phyloP scores from a whole-genome alignment of 208 protist species.

The Jaenimonas drosophilae region DNA sequence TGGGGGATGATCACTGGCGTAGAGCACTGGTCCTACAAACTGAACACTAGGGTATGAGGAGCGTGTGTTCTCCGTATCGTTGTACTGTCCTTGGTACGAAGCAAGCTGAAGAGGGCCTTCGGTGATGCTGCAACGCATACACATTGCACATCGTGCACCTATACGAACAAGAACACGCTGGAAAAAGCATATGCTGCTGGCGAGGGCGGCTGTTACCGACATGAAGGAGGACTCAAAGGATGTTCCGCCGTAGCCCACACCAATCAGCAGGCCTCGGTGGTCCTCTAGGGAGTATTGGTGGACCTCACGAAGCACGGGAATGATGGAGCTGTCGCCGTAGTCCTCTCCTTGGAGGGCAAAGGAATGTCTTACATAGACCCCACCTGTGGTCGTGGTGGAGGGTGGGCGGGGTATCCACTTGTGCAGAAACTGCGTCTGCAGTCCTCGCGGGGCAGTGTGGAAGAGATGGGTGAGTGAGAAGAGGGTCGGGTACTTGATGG shows the following conservation, averaged over 20 bases:
- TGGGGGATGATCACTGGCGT: slow-evolving; percentile 55
- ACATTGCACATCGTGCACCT: slow-evolving; percentile 38
- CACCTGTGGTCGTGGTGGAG: slow-evolving; percentile 32
- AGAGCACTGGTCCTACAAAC: slow-evolving; percentile 59
- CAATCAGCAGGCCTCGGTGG: slow-evolving; percentile 61
- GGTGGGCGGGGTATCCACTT: slow-evolving; percentile 49
- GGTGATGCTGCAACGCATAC: slow-evolving; percentile 53
- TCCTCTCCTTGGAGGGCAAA: slow-evolving; percentile 38
- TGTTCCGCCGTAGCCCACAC: slow-evolving; percentile 47
- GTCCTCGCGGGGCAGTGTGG: slow-evolving; percentile 48
- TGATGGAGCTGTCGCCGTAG: slow-evolving; percentile 31
- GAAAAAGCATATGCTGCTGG: slow-evolving; percentile 71
- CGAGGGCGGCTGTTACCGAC: slow-evolving; percentile 58
- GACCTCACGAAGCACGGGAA: slow-evolving; percentile 67
- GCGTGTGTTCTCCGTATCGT: slow-evolving; percentile 67
- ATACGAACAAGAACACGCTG: slow-evolving; percentile 69
- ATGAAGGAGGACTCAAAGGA: slow-evolving; percentile 70
- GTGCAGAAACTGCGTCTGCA: slow-evolving; percentile 51
- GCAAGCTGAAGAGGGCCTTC: slow-evolving; percentile 53
- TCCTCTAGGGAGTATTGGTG: slow-evolving; percentile 83
- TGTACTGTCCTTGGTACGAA: slow-evolving; percentile 79
- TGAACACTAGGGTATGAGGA: slow-evolving; percentile 70
- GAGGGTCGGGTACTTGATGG: slow-evolving; percentile 33
- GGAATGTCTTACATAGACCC: slow-evolving; percentile 59
- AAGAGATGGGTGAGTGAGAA: slow-evolving; percentile 50